phyloP scores from a whole-genome alignment of 2,329 filamentous ascomycete species.

The Colletotrichum sublineola region DNA sequence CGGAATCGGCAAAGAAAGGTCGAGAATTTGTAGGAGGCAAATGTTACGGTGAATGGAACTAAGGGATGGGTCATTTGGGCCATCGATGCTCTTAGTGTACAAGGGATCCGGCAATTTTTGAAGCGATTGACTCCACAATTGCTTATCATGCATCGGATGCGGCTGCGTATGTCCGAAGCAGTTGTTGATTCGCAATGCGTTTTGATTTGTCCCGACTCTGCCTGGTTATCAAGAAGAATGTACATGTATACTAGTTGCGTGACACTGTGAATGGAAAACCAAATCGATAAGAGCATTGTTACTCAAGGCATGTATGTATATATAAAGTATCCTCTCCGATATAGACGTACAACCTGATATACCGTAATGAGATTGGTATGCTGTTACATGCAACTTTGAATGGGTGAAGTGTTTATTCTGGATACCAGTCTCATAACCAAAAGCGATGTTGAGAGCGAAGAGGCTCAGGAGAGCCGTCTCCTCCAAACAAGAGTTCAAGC shows the following conservation, averaged over 20 bases:
- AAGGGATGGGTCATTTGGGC: conserved; percentile 10
- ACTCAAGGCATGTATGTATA: not conserved
- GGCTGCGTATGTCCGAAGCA: conserved; percentile 29
- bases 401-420: not conserved
- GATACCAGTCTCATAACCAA: too few species aligned
- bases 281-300: not conserved
- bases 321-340: too few species aligned
- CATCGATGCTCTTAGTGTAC: not conserved
- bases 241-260: too few species aligned
- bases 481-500: conserved; percentile 39
- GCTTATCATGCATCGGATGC: conserved; percentile 17
- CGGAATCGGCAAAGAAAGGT: conserved; percentile 22
- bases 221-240: not conserved
- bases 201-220: not conserved
- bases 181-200: not conserved
- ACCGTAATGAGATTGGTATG: not conserved
- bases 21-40: not conserved
- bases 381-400: not conserved
- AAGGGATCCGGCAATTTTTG: conserved; percentile 32
- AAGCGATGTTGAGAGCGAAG: not conserved
- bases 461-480: conserved; percentile 37
- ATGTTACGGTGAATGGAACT: conserved; percentile 1
- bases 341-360: not conserved
- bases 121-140: conserved; percentile 34
- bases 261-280: too few species aligned